Conservation (phyloP, 176 grass and related monocot genomes). For the Musa troglodytarum region DNA sequence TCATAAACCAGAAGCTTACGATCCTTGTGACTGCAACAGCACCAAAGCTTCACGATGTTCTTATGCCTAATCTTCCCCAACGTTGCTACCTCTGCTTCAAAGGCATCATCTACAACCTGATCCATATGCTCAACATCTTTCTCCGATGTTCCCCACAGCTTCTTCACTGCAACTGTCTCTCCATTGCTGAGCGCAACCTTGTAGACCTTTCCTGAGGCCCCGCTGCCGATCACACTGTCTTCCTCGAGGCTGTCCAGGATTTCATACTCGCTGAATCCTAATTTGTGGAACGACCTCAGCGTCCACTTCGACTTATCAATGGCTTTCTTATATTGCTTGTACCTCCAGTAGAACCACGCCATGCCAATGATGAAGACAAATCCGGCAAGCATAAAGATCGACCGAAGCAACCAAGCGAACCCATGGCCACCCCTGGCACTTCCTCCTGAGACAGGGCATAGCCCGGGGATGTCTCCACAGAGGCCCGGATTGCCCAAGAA, state of each 20-base stretch:
- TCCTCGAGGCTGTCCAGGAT: constrained; percentile 67
- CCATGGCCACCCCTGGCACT: neutral
- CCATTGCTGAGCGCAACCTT: constrained; percentile 62
- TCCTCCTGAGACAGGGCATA: constrained; percentile 25
- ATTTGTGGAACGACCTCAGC: constrained; percentile 83
- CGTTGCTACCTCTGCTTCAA: constrained; percentile 74
- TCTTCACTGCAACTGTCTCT: constrained; percentile 70
- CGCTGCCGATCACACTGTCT: constrained; percentile 64
- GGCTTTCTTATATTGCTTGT: constrained; percentile 35
- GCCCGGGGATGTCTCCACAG: constrained; percentile 29
- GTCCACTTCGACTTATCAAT: constrained; percentile 68
- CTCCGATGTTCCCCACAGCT: constrained; percentile 27
- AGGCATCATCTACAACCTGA: constrained; percentile 24
- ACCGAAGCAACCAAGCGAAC: constrained; percentile 47
- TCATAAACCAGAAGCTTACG: constrained; percentile 71
- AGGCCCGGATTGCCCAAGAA: constrained; percentile 70
- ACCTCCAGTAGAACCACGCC: constrained; percentile 58
- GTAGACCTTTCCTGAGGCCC: constrained; percentile 82
- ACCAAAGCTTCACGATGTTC: constrained; percentile 88
- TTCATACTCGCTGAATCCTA: constrained; percentile 77
- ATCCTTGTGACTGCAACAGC: constrained; percentile 59
- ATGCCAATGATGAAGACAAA: constrained; percentile 38
- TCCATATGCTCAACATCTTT: constrained; percentile 10
- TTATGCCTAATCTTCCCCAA: constrained; percentile 88
- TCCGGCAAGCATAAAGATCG: constrained; percentile 47